Conservation (phyloP, 2,329 filamentous ascomycete species). For the Dothistroma pini region DNA sequence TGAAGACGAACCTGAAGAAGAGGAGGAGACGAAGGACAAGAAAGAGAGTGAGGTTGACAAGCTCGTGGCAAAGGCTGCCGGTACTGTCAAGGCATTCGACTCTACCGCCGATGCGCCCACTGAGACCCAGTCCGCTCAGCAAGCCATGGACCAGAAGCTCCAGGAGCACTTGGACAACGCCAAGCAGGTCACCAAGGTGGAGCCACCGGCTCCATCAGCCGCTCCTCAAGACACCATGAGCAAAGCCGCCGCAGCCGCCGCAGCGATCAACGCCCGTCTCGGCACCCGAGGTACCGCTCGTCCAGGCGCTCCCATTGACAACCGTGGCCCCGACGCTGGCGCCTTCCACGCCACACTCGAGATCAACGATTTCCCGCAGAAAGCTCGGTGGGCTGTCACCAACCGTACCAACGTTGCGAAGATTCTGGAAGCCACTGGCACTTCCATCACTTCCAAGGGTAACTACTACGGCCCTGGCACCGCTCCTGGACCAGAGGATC, state of each 20-base stretch:
- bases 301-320: constrained; percentile 91
- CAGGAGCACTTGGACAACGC: constrained; percentile 58
- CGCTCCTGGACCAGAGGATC: constrained; percentile 67
- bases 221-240: constrained; percentile 27
- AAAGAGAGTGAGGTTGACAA: constrained; percentile 48
- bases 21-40: constrained; percentile 54
- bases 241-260: constrained; percentile 78
- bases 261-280: constrained; percentile 84
- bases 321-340: constrained; percentile 95
- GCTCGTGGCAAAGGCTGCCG: constrained; percentile 57
- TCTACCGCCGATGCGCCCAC: constrained; percentile 19
- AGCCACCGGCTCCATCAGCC: constrained; percentile 47
- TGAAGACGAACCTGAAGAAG: constrained; percentile 78
- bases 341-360: constrained; percentile 96
- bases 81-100: constrained; percentile 41
- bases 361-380: constrained; percentile 99
- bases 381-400: constrained; percentile 96
- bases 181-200: constrained; percentile 69
- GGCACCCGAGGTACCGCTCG: constrained; percentile 66
- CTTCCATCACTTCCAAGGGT: constrained; percentile 96
- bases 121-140: constrained; percentile 2
- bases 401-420: constrained; percentile 98
- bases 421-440: constrained; percentile 90
- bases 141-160: constrained; percentile 25
- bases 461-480: constrained; percentile 83